A percentile compares a stretch with the other conserved stretches of the same genome.
These are phyloP conservation scores for Colletotrichum orbiculare DNA, from an alignment of 2,329 filamentous ascomycete species.

Conservation along the genomic window DNA sequence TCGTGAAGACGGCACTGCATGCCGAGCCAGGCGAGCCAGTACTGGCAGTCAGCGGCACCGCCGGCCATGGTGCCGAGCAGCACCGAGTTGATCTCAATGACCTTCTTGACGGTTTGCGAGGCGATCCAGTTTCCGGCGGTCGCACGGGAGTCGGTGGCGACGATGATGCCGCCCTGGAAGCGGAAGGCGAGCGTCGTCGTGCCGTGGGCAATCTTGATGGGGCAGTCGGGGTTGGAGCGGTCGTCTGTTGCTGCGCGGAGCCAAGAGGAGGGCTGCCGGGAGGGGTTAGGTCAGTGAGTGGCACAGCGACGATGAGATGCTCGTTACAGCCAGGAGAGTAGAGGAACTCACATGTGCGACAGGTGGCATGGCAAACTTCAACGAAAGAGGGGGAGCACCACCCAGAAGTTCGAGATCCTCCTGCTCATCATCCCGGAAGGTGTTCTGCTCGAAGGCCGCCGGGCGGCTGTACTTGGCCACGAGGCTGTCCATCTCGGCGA, in stretches of 20 bases:
- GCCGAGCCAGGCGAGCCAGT: slow-evolving; percentile 98
- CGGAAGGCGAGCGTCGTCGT: slow-evolving; percentile 98
- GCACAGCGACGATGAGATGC: no score
- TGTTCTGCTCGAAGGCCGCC: slow-evolving; percentile 70
- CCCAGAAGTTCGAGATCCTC: slow-evolving; percentile 79
- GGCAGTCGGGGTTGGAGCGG: slow-evolving; percentile 94
- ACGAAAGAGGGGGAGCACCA: slow-evolving; percentile 73
- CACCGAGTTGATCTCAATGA: slow-evolving; percentile 97
- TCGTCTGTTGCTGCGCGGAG: slow-evolving; percentile 98
- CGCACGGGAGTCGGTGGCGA: slow-evolving; percentile 96
- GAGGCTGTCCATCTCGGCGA: slow-evolving; percentile 82
- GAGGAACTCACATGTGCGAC: slow-evolving; percentile 79
- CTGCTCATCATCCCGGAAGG: slow-evolving; percentile 65
- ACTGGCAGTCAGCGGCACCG: slow-evolving; percentile 98
- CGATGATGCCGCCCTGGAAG: slow-evolving; percentile 98
- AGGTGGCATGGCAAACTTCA: slow-evolving; percentile 95
- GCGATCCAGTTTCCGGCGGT: slow-evolving; percentile 99
- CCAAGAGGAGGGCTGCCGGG: slow-evolving; percentile 84
- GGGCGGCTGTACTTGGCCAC: slow-evolving; percentile 91
- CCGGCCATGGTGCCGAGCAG: slow-evolving; percentile 98
- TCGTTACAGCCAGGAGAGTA: background rate
- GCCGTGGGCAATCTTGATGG: slow-evolving; percentile 99
- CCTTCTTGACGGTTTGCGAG: slow-evolving; percentile 99
- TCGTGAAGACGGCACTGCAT: slow-evolving; percentile 99
- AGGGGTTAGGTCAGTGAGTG: slow-evolving; percentile 25